Conservation (phyloP, 1,139 yeast genomes). For the Meyerozyma sp. region DNA sequence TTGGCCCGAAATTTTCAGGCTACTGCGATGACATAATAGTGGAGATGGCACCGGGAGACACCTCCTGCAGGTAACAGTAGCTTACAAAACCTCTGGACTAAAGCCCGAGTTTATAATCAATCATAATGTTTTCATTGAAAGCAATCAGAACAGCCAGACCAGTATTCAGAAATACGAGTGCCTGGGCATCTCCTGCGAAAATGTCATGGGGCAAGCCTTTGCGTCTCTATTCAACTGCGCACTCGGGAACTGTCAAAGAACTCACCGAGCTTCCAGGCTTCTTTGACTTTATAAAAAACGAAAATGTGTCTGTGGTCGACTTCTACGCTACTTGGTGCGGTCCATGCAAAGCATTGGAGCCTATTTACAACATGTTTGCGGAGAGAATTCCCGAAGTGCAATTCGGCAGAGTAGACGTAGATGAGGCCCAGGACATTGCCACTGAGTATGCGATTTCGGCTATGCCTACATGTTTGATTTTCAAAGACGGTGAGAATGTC, state of each 20-base stretch:
- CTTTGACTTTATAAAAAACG: slow-evolving; percentile 16
- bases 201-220: neutral
- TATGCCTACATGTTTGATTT: slow-evolving; percentile 31
- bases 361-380: slow-evolving; percentile 30
- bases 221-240: neutral
- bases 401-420: slow-evolving; percentile 36
- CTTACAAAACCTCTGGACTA: no score
- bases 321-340: slow-evolving; percentile 47
- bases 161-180: neutral
- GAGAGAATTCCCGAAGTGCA: slow-evolving; percentile 33
- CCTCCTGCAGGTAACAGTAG: no score
- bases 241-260: neutral
- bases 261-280: slow-evolving; percentile 8
- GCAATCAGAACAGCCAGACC: neutral
- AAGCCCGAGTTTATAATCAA: no score
- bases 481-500: slow-evolving; percentile 24
- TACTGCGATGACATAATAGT: neutral
- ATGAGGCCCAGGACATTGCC: slow-evolving; percentile 26
- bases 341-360: slow-evolving; percentile 41
- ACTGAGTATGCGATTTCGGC: slow-evolving; percentile 26
- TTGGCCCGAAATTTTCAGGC: neutral
- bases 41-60: neutral
- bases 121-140: neutral
- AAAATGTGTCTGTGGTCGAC: slow-evolving; percentile 33
- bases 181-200: neutral